These are phyloP conservation scores for Paraphoma chrysanthemicola DNA, from an alignment of 2,329 filamentous ascomycete species.

Conservation along the genomic window DNA sequence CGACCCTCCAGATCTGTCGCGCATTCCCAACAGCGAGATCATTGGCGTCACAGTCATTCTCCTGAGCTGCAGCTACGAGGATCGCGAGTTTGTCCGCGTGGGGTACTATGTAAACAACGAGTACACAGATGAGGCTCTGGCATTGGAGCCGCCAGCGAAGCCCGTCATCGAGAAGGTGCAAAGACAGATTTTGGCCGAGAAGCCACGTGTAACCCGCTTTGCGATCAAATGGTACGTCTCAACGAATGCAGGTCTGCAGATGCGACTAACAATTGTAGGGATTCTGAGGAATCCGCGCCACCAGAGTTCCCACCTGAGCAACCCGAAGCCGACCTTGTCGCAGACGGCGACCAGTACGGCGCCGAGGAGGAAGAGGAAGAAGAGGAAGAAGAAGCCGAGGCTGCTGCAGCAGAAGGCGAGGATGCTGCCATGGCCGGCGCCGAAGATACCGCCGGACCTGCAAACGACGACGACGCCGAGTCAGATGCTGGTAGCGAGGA, in stretches of 20 bases:
- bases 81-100: conserved; percentile 94
- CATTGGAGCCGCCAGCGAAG: conserved; percentile 87
- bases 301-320: conserved; percentile 97
- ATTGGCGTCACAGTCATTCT: conserved; percentile 97
- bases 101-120: conserved; percentile 99
- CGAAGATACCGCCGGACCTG: conserved; percentile 60
- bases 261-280: conserved; percentile 65
- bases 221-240: conserved; percentile 91
- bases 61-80: conserved; percentile 94
- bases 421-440: conserved; percentile 79
- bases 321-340: conserved; percentile 88
- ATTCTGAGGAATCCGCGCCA: conserved; percentile 95
- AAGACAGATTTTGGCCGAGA: conserved; percentile 93
- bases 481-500: conserved; percentile 81
- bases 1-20: conserved; percentile 85
- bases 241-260: not conserved
- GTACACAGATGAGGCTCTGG: conserved; percentile 90
- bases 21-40: conserved; percentile 94
- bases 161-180: conserved; percentile 90
- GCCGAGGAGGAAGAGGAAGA: conserved; percentile 82
- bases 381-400: conserved; percentile 69
- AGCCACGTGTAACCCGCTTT: conserved; percentile 95
- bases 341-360: conserved; percentile 86
- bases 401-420: conserved; percentile 60
- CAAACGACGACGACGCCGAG: conserved; percentile 69